phyloP scores from a whole-genome alignment of 1,284 basidiomycete species.

The Leccinum solheimii region DNA sequence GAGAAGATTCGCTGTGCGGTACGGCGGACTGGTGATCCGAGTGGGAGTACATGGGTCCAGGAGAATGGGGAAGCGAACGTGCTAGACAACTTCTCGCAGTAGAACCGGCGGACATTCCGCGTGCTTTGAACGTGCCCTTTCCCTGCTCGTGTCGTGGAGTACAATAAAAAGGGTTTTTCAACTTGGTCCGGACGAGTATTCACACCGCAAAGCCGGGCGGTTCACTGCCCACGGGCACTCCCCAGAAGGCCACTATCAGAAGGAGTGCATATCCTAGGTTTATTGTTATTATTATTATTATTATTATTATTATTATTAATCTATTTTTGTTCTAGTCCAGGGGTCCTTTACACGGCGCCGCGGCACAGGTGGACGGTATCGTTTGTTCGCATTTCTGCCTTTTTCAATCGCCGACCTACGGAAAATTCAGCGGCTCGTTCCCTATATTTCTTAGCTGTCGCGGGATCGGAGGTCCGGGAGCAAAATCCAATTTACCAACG shows the following conservation, averaged over 20 bases:
- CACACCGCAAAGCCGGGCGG: constrained; percentile 20
- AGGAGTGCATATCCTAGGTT: constrained; percentile 3
- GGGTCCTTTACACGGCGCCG: constrained; percentile 21
- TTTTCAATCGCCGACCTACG: constrained; percentile 35
- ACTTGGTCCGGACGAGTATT: constrained; percentile 7
- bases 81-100: constrained; percentile 8
- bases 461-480: constrained; percentile 11
- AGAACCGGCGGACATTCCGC: constrained; percentile 14
- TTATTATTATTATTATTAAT: background rate
- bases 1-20: constrained; percentile 27
- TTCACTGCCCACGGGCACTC: constrained; percentile 6
- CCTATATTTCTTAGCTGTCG: background rate
- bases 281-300: constrained; percentile 24
- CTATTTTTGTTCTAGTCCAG: constrained; percentile 23
- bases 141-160: constrained; percentile 1
- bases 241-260: constrained; percentile 13
- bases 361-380: constrained; percentile 31
- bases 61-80: constrained; percentile 24
- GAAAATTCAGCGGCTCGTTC: constrained; percentile 21
- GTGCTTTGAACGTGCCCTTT: constrained; percentile 19
- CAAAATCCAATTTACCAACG: constrained; percentile 1
- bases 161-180: constrained; percentile 8
- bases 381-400: constrained; percentile 6
- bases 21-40: constrained; percentile 33
- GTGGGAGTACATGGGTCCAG: constrained; percentile 32